Percentiles rank a stretch among this genome's conserved stretches.
phyloP scores from a whole-genome alignment of 2,329 filamentous ascomycete genomes.

The Periconia sp. region DNA sequence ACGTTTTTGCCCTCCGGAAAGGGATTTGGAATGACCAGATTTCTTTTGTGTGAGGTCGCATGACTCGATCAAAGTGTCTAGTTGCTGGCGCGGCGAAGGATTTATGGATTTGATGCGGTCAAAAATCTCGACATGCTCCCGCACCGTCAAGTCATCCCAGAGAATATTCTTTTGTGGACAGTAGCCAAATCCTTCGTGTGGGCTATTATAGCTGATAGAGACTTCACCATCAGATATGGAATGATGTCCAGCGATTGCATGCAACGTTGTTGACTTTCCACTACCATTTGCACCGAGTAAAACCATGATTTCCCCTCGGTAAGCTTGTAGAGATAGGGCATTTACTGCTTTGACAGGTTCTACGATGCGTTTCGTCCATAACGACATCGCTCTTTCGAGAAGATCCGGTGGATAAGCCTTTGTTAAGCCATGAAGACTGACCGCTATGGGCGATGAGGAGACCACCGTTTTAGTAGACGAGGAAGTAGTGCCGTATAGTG shows the following conservation, averaged over 20 bases:
- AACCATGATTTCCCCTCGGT: slow-evolving; percentile 29
- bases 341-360: slow-evolving; percentile 24
- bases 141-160: slow-evolving; percentile 30
- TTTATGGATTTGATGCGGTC: slow-evolving; percentile 27
- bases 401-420: slow-evolving; percentile 4
- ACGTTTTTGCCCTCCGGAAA: slow-evolving; percentile 88
- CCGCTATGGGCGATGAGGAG: slow-evolving; percentile 60
- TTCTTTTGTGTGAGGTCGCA: slow-evolving; percentile 79
- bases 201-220: slow-evolving; percentile 16
- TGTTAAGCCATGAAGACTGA: background rate
- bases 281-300: slow-evolving; percentile 32
- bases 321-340: slow-evolving; percentile 22
- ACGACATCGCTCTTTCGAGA: background rate
- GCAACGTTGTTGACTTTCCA: slow-evolving; percentile 31
- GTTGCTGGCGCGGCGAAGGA: slow-evolving; percentile 54
- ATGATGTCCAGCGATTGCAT: slow-evolving; percentile 26
- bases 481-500: slow-evolving; percentile 73
- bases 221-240: slow-evolving; percentile 26
- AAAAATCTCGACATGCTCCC: slow-evolving; percentile 33
- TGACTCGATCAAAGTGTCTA: slow-evolving; percentile 55
- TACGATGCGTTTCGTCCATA: background rate
- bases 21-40: slow-evolving; percentile 70
- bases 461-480: slow-evolving; percentile 58
- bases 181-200: slow-evolving; percentile 26
- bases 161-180: slow-evolving; percentile 31